phyloP scores from a whole-genome alignment of 2,329 filamentous ascomycete species.

The Exophiala bonariae region DNA sequence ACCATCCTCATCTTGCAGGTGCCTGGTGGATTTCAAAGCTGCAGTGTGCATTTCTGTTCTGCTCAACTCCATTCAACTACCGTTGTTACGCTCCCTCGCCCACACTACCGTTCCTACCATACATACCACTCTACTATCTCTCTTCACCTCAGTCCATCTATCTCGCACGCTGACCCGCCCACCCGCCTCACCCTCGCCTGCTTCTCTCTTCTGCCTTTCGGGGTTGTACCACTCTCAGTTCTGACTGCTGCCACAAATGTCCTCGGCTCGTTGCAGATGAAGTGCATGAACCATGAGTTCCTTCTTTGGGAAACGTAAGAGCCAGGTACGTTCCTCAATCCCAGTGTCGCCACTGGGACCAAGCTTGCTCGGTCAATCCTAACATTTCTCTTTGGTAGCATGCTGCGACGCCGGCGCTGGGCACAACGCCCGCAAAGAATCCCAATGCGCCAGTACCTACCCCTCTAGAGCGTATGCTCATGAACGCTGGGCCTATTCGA shows the following conservation, averaged over 20 bases:
- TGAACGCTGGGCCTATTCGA: conserved; percentile 76
- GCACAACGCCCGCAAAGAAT: conserved; percentile 52
- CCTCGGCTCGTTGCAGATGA: conserved; percentile 28
- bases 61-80: background rate
- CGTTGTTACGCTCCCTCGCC: background rate
- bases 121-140: conserved; percentile 1
- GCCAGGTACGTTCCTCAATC: conserved; percentile 29
- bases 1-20: conserved; percentile 1
- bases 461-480: conserved; percentile 72
- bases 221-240: conserved; percentile 13
- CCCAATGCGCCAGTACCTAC: conserved; percentile 57
- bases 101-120: conserved; percentile 6
- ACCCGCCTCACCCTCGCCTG: background rate
- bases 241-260: conserved; percentile 16
- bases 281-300: conserved; percentile 44
- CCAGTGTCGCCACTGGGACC: background rate
- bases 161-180: background rate
- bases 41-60: conserved; percentile 1
- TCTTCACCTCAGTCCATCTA: conserved; percentile 1
- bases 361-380: conserved; percentile 1
- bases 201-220: background rate
- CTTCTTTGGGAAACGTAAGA: conserved; percentile 57
- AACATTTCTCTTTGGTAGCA: conserved; percentile 25
- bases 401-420: conserved; percentile 16
- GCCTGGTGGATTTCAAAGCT: conserved; percentile 16